Percentiles rank a stretch among this genome's conserved stretches.
Evolutionary conservation across 805 yeast species (phyloP).

Genomic region (Tetrapisispora phaffii): DNA sequence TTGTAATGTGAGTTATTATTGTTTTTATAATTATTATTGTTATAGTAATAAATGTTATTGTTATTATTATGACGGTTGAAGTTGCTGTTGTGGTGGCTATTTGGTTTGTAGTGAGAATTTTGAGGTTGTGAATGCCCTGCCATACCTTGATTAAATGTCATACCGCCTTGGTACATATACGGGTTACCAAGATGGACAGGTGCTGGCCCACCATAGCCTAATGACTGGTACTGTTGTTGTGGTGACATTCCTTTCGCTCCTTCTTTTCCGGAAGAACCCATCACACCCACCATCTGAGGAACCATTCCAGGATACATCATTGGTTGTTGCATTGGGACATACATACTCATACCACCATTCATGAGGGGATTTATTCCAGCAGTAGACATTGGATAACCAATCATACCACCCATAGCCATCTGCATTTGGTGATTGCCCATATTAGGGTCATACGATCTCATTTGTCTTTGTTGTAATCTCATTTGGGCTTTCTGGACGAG

Average conservation of each 20-base stretch:
- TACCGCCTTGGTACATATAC: conserved; percentile 23
- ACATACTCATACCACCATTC: conserved; percentile 24
- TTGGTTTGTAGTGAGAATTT: conserved; percentile 14
- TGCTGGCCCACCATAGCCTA: conserved; percentile 20
- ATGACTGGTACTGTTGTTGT: conserved; percentile 19
- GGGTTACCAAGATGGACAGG: conserved; percentile 11
- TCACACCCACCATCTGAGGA: conserved; percentile 26
- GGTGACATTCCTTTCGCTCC: conserved; percentile 18
- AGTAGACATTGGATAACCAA: conserved; percentile 24
- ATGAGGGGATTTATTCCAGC: conserved; percentile 18
- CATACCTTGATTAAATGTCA: conserved; percentile 23
- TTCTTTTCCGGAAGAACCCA: conserved; percentile 13
- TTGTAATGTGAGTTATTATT: neutral
- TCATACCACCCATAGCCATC: conserved; percentile 23
- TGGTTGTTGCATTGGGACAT: conserved; percentile 29
- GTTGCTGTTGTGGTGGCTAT: conserved; percentile 10
- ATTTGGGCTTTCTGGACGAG: conserved; percentile 24
- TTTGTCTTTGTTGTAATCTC: conserved; percentile 27
- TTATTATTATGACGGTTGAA: conserved; percentile 9
- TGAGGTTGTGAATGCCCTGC: conserved; percentile 8
- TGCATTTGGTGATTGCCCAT: conserved; percentile 20
- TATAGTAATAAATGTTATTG: conserved; percentile 3
- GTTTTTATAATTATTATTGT: conserved; percentile 3
- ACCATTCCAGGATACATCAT: conserved; percentile 25
- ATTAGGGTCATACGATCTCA: conserved; percentile 14